Base-by-base conservation (phyloP, 2,329 filamentous ascomycete genomes). In the Cryphonectria naterciae region DNA sequence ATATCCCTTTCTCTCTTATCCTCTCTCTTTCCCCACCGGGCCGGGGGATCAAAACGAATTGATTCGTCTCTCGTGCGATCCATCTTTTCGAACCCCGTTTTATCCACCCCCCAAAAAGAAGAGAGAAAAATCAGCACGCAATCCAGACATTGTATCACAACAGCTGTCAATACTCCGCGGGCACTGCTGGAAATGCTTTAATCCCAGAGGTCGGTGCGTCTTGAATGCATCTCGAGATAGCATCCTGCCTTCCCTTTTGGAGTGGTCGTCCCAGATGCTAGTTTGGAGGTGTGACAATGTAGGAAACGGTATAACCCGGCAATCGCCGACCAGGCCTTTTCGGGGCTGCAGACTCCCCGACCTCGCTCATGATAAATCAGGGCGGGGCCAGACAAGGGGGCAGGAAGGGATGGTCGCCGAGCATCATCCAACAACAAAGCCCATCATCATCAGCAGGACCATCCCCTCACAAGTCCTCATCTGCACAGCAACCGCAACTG, bases 311-410 rank as follows among this genome's bases (percentile, higher is more conserved):
- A 54, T 41, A 19, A 13, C 52, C 71, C 68, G 69, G 65, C 64
- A 70, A 65, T 70, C 68, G 68, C 71, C 71, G 71, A 72, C 71
- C 67, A 63, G 65, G n/a, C 71, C 68, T 60, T 68, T 70, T 68
- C 66, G 71, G 68, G 62, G 17, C 22, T 41, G 43, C 32, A 43
- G 25, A 32, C 52, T 60, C 35, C 66, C 71, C 71, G 71, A 72
- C 65, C 65, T 67, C 68, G 71, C 69, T 69, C 65, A 68, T 67
- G 61, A 71, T 68, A 70, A 70, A 67, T 58, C 19, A 41, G 52
- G 58, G 67, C 60, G 68, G 62, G 62, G 52, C 39, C 61, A 69
- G 11, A 65, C 28, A 32, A 39, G 46, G 61, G 35, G 49, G 22
- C 41, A n/a, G 17, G 17, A 52, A 35, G 39, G 35, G 28, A 15